Evolutionary conservation across 2,329 filamentous ascomycete genomes (phyloP).

Genomic region (Bimuria novae-zelandiae): DNA sequence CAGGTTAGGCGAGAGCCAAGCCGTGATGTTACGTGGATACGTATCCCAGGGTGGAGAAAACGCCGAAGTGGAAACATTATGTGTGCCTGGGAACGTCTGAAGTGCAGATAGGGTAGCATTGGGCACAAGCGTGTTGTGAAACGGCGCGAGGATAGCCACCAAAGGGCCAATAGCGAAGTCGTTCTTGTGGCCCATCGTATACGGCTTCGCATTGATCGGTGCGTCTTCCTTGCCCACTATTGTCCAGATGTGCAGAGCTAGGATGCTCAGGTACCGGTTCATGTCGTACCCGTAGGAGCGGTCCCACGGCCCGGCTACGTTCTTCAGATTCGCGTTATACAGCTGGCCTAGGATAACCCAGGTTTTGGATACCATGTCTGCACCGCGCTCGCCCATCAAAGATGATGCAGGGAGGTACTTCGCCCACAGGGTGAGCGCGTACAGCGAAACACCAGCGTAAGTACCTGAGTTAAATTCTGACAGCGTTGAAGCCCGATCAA

Average conservation of each 20-base stretch:
- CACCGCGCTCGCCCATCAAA: constrained; percentile 58
- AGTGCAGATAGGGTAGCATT: constrained; percentile 47
- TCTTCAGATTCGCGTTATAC: constrained; percentile 63
- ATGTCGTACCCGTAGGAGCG: constrained; percentile 67
- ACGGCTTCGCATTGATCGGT: constrained; percentile 46
- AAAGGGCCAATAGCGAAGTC: constrained; percentile 65
- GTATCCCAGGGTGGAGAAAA: constrained; percentile 64
- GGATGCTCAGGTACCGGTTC: constrained; percentile 64
- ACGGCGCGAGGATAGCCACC: constrained; percentile 59
- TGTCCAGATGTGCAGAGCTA: constrained; percentile 64
- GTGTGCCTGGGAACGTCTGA: constrained; percentile 57
- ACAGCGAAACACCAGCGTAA: constrained; percentile 66
- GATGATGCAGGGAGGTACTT: constrained; percentile 62
- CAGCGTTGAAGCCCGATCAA: constrained; percentile 60
- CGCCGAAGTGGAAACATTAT: constrained; percentile 57
- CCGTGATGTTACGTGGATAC: constrained; percentile 61
- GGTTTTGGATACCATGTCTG: constrained; percentile 57
- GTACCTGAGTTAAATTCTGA: constrained; percentile 68
- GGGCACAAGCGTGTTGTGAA: constrained; percentile 55
- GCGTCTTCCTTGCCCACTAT: constrained; percentile 55
- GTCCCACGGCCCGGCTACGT: constrained; percentile 69
- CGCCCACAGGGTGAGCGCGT: constrained; percentile 62
- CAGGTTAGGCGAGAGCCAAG: constrained; percentile 61
- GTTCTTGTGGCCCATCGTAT: constrained; percentile 62
- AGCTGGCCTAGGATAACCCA: constrained; percentile 59